phyloP scores from a whole-genome alignment of 2,329 filamentous ascomycete species.

The Ophiocordyceps australis region DNA sequence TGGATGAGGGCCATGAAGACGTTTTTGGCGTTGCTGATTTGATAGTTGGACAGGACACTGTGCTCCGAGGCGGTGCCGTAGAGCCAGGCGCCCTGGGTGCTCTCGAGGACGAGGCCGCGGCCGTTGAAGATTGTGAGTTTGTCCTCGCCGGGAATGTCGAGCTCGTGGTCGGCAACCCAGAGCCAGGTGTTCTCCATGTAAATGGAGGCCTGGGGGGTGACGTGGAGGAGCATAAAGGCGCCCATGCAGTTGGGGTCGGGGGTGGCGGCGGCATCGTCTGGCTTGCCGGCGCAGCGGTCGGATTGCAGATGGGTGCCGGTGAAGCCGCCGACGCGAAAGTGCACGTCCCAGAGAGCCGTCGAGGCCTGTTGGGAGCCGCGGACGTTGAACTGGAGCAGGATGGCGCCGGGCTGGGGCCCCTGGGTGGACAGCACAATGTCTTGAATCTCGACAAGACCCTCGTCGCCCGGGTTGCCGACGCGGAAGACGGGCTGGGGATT shows the following conservation, averaged over 20 bases:
- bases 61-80: conserved; percentile 59
- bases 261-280: conserved; percentile 25
- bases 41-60: conserved; percentile 63
- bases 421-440: conserved; percentile 75
- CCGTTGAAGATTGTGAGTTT: conserved; percentile 67
- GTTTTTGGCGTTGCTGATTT: conserved; percentile 58
- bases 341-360: conserved; percentile 84
- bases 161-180: conserved; percentile 81
- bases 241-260: conserved; percentile 54
- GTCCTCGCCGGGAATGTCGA: conserved; percentile 54
- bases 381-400: conserved; percentile 85
- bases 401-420: conserved; percentile 68
- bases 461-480: conserved; percentile 58
- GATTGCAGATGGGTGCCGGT: conserved; percentile 53
- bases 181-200: conserved; percentile 85
- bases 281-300: background rate
- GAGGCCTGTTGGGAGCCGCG: conserved; percentile 46
- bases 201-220: conserved; percentile 40
- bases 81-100: conserved; percentile 54
- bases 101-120: conserved; percentile 71
- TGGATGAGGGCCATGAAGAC: conserved; percentile 75
- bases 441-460: conserved; percentile 68
- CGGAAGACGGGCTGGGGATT: conserved; percentile 72
- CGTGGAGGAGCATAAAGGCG: conserved; percentile 51
- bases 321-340: conserved; percentile 79